Evolutionary conservation across 2,329 filamentous ascomycete species (phyloP).

Genomic region (Chalara sp.): DNA sequence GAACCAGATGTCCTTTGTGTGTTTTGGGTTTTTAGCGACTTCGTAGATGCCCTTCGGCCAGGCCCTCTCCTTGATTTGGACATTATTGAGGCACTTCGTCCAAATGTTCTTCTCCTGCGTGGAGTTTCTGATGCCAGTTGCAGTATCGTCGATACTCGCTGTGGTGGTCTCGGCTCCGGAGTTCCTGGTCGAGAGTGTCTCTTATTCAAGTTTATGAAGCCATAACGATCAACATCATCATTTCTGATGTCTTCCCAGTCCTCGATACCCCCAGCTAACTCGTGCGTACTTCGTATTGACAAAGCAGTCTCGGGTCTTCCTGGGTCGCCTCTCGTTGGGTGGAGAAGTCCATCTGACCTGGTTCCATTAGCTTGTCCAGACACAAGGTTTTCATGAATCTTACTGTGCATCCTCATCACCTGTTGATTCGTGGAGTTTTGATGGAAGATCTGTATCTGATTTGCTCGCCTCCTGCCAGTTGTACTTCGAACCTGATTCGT

Average conservation of each 20-base stretch:
- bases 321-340: background rate
- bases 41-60: conserved; percentile 48
- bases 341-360: conserved; percentile 14
- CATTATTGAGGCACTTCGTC: conserved; percentile 18
- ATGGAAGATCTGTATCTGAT: conserved; percentile 5
- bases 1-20: conserved; percentile 13
- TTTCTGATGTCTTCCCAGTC: conserved; percentile 61
- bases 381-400: no score
- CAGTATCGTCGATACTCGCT: conserved; percentile 24
- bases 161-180: conserved; percentile 24
- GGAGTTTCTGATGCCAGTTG: conserved; percentile 25
- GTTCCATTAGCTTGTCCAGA: background rate
- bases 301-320: conserved; percentile 17
- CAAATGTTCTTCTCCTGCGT: conserved; percentile 22
- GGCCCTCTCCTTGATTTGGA: conserved; percentile 31
- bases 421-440: background rate
- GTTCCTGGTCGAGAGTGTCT: conserved; percentile 32
- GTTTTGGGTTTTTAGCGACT: conserved; percentile 49
- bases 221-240: conserved; percentile 59
- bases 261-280: conserved; percentile 53
- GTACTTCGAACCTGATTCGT: conserved; percentile 20
- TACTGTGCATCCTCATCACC: no score
- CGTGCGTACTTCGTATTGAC: conserved; percentile 30
- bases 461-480: conserved; percentile 20
- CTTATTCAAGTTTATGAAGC: conserved; percentile 50